These are phyloP conservation scores for Antitrichia curtipendula DNA, from an alignment of 225 moss, liverwort and hornwort species.

Conservation along the genomic window DNA sequence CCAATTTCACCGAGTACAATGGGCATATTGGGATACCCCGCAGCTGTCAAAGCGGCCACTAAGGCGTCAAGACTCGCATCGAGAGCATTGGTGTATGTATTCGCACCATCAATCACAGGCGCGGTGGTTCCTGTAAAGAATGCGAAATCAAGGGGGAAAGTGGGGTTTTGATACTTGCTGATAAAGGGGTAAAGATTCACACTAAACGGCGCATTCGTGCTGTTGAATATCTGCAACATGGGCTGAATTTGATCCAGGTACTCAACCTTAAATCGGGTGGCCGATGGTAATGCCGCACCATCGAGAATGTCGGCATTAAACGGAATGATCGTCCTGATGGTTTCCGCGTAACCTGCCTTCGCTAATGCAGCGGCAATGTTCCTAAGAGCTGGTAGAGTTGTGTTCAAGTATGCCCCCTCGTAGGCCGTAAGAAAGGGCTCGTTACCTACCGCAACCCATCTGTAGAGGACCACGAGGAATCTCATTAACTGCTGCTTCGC, in stretches of 20 bases:
- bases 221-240: slow-evolving; percentile 49
- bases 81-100: slow-evolving; percentile 50
- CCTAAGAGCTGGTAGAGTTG: slow-evolving; percentile 56
- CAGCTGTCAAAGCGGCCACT: slow-evolving; percentile 39
- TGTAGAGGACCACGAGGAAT: slow-evolving; percentile 6
- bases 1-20: slow-evolving; percentile 57
- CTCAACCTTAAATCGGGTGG: slow-evolving; percentile 53
- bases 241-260: slow-evolving; percentile 37
- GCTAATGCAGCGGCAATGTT: slow-evolving; percentile 51
- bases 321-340: slow-evolving; percentile 49
- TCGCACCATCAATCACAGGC: slow-evolving; percentile 12
- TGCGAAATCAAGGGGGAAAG: slow-evolving; percentile 74
- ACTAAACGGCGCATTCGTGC: slow-evolving; percentile 53
- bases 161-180: slow-evolving; percentile 44
- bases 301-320: slow-evolving; percentile 83
- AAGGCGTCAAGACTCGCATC: slow-evolving; percentile 76
- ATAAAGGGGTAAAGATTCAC: slow-evolving; percentile 86
- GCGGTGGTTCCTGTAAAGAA: slow-evolving; percentile 37
- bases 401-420: slow-evolving; percentile 53
- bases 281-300: slow-evolving; percentile 35
- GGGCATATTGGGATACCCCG: slow-evolving; percentile 55
- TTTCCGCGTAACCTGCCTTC: slow-evolving; percentile 25
- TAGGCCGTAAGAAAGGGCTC: slow-evolving; percentile 75
- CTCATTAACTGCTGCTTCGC: not conserved
- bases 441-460: slow-evolving; percentile 85